Evolutionary conservation across 352 stramenopile species (phyloP), one percentile per base, ranked within the genome.

Genomic region (Phytophthora meadii): DNA sequence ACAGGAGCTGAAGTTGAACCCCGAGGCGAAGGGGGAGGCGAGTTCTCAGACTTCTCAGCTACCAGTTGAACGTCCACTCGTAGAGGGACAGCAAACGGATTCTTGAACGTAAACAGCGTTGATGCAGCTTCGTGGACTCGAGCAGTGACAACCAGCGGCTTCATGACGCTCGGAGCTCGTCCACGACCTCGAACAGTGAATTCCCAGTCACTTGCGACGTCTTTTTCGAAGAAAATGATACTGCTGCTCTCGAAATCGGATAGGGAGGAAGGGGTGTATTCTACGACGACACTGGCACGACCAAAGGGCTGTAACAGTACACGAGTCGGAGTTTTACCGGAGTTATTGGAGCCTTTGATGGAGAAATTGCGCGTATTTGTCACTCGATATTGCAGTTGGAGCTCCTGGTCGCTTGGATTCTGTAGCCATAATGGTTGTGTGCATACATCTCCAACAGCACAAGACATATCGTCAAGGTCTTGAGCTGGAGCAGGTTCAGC

Each of bases 91-190:
- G 82, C 79, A 27, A 98, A 98, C 6, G 95, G 94, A 58, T 98
- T 98, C 48, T 93, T 89, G 62, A 98, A 98, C 0, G 83, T 82
- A 47, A 98, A 97, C 27, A 96, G 81, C 34, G 87, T 92, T 15
- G 82, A 96, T 1, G 84, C 78, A 9, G 84, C 89, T 61, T 96
- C 88, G 36, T 85, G 77, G 1, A 98, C 88, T 27, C 83, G 87
- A 1, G 88, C 81, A 14, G 78, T 68, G 4, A 94, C 74, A 2
- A 78, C 68, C 24, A 91, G 86, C 6, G 82, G 81, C 52, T 95
- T 89, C 92, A 98, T 98, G 7, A 98, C 65, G n/a, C 89, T 97
- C 2, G 95, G 94, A 5, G 89, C 65, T 27, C 77, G 83, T 3
- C 93, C 93, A 1, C 81, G 75, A 32, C 95, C 95, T 24, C 73